These are phyloP conservation scores for Fimicolochytrium jonesii DNA, from an alignment of 192 early-diverging fungal genomes.

Conservation along the genomic window DNA sequence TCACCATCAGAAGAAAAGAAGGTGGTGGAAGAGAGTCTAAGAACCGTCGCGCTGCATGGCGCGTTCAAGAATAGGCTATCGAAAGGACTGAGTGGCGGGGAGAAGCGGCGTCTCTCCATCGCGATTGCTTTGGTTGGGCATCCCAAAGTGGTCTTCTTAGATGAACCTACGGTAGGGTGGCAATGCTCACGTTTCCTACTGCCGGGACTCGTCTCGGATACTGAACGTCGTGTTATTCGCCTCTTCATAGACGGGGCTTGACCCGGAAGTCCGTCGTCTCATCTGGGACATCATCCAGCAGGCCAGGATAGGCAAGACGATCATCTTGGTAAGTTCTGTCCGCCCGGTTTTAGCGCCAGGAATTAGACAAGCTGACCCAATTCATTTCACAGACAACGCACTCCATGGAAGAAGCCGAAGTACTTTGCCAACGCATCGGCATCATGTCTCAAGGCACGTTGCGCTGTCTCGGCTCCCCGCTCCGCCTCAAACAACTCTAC, in stretches of 20 bases:
- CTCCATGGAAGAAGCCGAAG: constrained; percentile 78
- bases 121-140: constrained; percentile 69
- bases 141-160: constrained; percentile 68
- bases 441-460: constrained; percentile 70
- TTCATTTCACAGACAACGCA: constrained; percentile 70
- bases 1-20: constrained; percentile 35
- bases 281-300: constrained; percentile 69
- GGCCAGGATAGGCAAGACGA: constrained; percentile 55
- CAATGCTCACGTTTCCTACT: not conserved
- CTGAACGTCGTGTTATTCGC: constrained; percentile 6
- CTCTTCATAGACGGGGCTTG: constrained; percentile 67
- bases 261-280: constrained; percentile 66
- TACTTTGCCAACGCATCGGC: constrained; percentile 66
- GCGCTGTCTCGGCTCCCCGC: constrained; percentile 57
- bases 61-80: constrained; percentile 51
- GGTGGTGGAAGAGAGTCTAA: constrained; percentile 42
- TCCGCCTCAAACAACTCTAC: constrained; percentile 62
- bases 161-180: constrained; percentile 64
- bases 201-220: not conserved
- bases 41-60: constrained; percentile 46
- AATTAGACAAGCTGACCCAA: too few species aligned
- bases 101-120: constrained; percentile 70
- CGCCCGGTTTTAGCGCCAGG: too few species aligned
- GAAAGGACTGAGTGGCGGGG: constrained; percentile 68
- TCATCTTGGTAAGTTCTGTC: constrained; percentile 41